Evolutionary conservation across 2,329 filamentous ascomycete genomes (phyloP).

Genomic region (Aspergillus novofumigatus): DNA sequence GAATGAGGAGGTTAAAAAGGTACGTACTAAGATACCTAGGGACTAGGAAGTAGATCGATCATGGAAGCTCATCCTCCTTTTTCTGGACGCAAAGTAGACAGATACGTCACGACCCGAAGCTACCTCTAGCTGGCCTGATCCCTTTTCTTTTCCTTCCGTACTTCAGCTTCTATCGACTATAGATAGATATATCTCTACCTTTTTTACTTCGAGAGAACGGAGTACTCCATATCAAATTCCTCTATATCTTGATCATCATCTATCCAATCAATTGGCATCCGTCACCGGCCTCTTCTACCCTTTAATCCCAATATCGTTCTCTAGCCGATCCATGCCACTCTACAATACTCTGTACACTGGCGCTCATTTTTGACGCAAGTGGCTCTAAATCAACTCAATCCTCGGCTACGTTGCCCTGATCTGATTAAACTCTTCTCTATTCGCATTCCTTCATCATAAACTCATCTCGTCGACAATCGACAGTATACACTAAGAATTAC

Average conservation of each 20-base stretch:
- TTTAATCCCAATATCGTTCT: neutral
- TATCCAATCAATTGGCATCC: neutral
- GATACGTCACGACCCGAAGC: neutral
- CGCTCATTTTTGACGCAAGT: conserved; percentile 25
- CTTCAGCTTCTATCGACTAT: neutral
- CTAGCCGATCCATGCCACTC: neutral
- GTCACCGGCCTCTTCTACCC: neutral
- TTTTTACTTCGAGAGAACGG: neutral
- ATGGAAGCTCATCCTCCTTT: neutral
- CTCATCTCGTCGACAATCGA: neutral
- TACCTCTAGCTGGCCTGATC: neutral
- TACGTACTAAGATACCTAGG: no score
- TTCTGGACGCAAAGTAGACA: neutral
- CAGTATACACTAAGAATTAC: neutral
- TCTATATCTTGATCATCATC: neutral
- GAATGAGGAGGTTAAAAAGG: no score
- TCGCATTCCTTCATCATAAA: neutral
- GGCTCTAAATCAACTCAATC: conserved; percentile 15
- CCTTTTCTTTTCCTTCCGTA: neutral
- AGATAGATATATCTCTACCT: neutral
- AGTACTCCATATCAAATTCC: neutral
- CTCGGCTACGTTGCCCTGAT: neutral
- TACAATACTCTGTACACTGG: conserved; percentile 3
- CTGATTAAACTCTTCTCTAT: neutral
- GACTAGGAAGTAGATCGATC: neutral